A percentile compares a stretch with the other conserved stretches of the same genome.
Evolutionary conservation across 805 yeast genomes (phyloP).

Genomic region (Kodamaea kakaduensis): DNA sequence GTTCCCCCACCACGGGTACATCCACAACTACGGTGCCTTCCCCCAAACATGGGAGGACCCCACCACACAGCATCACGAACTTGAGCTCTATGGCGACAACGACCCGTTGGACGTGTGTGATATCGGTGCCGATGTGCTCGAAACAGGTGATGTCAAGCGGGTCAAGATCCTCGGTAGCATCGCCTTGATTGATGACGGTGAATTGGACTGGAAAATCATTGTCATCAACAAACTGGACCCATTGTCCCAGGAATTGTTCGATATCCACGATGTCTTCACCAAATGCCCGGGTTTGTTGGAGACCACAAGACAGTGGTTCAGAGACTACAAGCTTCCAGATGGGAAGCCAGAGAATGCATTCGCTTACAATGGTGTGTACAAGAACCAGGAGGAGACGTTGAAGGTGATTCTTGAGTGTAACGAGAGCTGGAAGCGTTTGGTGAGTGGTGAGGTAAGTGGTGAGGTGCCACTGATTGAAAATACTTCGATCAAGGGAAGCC

Average conservation of each 20-base stretch:
- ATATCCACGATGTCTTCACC: constrained; percentile 85
- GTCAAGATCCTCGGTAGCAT: constrained; percentile 92
- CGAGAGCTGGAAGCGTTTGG: constrained; percentile 77
- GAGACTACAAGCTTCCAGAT: constrained; percentile 95
- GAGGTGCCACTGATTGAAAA: constrained; percentile 28
- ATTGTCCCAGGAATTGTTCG: constrained; percentile 79
- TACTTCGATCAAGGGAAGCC: constrained; percentile 30
- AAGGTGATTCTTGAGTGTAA: constrained; percentile 78
- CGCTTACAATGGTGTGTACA: constrained; percentile 94
- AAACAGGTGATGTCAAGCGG: constrained; percentile 73
- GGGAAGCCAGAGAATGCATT: constrained; percentile 96
- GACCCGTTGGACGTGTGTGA: constrained; percentile 96
- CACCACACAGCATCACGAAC: constrained; percentile 47
- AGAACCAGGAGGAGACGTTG: constrained; percentile 80
- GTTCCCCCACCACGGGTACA: constrained; percentile 80
- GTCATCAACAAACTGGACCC: constrained; percentile 83
- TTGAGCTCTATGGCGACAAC: constrained; percentile 69
- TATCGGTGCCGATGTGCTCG: constrained; percentile 66
- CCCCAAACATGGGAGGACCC: constrained; percentile 99
- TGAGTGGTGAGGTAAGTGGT: constrained; percentile 51
- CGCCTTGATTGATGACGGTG: constrained; percentile 92
- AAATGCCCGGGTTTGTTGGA: constrained; percentile 90
- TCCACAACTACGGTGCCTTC: constrained; percentile 83
- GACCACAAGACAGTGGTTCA: constrained; percentile 97
- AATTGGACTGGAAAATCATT: constrained; percentile 88